Percentiles rank a stretch among this genome's conserved stretches.
Conservation (phyloP, 75 land plant species). For the Selaginella moellendorffii region DNA sequence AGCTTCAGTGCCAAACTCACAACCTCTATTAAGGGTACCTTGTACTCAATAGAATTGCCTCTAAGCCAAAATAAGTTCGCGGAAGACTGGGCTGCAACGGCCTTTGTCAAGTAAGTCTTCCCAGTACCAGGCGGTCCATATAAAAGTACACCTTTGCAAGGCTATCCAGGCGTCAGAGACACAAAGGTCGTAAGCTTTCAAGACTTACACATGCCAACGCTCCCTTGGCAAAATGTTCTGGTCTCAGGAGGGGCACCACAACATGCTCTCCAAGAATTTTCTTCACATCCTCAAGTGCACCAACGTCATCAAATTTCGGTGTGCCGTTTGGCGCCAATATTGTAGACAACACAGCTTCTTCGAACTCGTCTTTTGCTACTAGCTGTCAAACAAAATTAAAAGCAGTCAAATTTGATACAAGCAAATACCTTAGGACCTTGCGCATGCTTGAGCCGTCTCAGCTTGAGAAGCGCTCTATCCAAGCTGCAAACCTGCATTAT, state of each 20-base stretch:
- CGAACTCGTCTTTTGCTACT: conserved; percentile 86
- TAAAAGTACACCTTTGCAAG: not conserved
- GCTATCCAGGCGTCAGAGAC: not conserved
- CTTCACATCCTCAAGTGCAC: conserved; percentile 95
- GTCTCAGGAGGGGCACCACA: conserved; percentile 82
- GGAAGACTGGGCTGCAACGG: not conserved
- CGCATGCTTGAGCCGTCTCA: not conserved
- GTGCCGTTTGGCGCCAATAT: conserved; percentile 89
- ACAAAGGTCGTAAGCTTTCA: no score
- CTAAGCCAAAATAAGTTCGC: not conserved
- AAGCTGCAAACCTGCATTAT: not conserved
- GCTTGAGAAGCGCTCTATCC: not conserved
- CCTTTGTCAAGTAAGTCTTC: not conserved
- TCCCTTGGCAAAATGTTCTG: conserved; percentile 80
- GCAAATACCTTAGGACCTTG: not conserved
- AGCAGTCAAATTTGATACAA: no score
- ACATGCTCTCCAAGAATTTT: conserved; percentile 78
- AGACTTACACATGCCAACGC: conserved; percentile 59
- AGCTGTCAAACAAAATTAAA: conserved; percentile 29
- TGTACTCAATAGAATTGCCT: not conserved
- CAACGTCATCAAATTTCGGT: conserved; percentile 82
- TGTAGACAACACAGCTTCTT: conserved; percentile 74
- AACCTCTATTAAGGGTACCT: no score
- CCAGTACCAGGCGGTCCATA: not conserved
- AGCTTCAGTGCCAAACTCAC: no score